These are phyloP conservation scores for Mycena crocata DNA, from an alignment of 768 basidiomycete species.

Conservation along the genomic window DNA sequence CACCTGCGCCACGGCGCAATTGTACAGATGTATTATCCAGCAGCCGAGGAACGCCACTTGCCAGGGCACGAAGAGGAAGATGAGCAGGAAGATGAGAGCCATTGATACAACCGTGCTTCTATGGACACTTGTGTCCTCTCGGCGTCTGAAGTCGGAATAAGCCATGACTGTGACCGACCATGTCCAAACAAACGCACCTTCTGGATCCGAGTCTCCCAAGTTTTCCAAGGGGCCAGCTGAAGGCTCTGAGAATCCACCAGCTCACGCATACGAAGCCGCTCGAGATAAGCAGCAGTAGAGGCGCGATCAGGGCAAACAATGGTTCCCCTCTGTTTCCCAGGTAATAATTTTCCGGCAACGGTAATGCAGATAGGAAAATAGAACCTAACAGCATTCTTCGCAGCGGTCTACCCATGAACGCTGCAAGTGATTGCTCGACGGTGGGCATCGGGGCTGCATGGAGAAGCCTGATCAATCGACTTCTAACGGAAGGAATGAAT, in stretches of 20 bases:
- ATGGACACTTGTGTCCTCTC: conserved; percentile 52
- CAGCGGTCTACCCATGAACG: conserved; percentile 54
- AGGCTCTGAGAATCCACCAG: conserved; percentile 63
- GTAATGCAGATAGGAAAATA: conserved; percentile 62
- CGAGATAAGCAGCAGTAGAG: conserved; percentile 67
- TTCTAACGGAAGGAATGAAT: conserved; percentile 21
- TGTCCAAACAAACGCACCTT: conserved; percentile 49
- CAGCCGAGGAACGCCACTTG: conserved; percentile 91
- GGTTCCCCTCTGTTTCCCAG: conserved; percentile 70
- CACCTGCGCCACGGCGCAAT: conserved; percentile 59
- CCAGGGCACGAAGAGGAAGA: conserved; percentile 87
- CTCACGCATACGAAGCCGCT: conserved; percentile 71
- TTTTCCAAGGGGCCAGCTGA: conserved; percentile 61
- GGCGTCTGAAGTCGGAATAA: conserved; percentile 37
- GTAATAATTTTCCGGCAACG: conserved; percentile 64
- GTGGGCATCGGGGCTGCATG: conserved; percentile 53
- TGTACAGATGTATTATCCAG: conserved; percentile 82
- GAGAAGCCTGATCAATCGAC: not conserved
- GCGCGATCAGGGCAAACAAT: conserved; percentile 63
- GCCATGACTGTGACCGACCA: not conserved
- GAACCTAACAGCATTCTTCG: conserved; percentile 57
- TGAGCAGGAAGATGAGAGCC: conserved; percentile 67
- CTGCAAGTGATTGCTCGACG: conserved; percentile 59
- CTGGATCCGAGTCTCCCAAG: conserved; percentile 45
- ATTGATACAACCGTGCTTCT: conserved; percentile 69